Evolutionary conservation across 257 asterid genomes (phyloP), one percentile per base, ranked within the genome.

Genomic region (Datura wrightii): DNA sequence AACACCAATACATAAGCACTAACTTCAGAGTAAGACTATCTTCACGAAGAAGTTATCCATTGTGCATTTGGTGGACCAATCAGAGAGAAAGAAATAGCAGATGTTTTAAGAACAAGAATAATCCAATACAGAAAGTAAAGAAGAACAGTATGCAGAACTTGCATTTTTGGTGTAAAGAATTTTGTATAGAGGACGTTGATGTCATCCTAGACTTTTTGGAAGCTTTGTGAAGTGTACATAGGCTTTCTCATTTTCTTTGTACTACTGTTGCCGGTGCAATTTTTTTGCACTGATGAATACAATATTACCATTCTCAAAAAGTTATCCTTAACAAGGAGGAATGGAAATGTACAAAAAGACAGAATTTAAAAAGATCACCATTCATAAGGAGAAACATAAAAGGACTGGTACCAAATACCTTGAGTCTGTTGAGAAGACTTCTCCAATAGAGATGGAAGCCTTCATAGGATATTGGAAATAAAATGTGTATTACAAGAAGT

Each of bases 401-500:
- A 82, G 36, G 41, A 66, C 53, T 63, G 53, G 41, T 85, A 84
- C 19, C 71, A 65, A 80, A 69, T 91, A 97, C 99, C 98, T 94
- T 95, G 58, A 95, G 85, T 89, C 80, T 93, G 92, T 95, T 95
- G 69, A 88, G 85, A 86, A 31, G 79, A 89, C 81, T 90, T 91
- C 90, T 95, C 98, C 97, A 97, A 89, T 84, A 95, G 85, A 97
- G 81, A 84, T 46, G 83, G 79, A 85, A 24, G 85, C 99, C 98
- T 93, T 97, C 98, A 85, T 93, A 95, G 44, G 92, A 85, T 84
- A 95, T 54, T 44, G 99, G 99, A 88, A 90, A 92, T 63, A 95
- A 87, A 79, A 86, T 85, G 86, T 97, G 99, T 67, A 91, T 88
- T 54, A 86, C n/a, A 80, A 97, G 98, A 89, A 97, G 88, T 82